Evolutionary conservation across 495 filamentous ascomycete species (phyloP), one percentile per base, ranked within the genome.

Genomic region (Penicillium antarcticum): DNA sequence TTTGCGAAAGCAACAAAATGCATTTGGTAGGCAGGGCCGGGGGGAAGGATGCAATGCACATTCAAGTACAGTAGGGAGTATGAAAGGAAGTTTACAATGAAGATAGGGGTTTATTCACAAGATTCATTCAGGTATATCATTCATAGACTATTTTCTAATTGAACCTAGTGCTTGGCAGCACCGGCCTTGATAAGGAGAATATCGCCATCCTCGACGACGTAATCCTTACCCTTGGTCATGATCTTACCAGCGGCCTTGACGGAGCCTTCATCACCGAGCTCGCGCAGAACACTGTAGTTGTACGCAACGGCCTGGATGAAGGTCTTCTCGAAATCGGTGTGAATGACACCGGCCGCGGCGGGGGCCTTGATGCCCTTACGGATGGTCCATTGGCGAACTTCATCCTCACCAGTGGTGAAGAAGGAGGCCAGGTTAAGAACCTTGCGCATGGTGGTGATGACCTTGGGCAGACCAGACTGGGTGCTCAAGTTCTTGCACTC

Each of bases 171-270:
- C 77, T 96, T 96, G 47, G 92, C 92, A 63, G 92, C 92, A 65
- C 92, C 92, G 33, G 92, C 92, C 78, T 97, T 97, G 77, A 97
- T 90, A 56, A 96, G 79, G 55, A 96, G 63, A 59, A 86, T 81
- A 61, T 80, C 74, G 37, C 72, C 72, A 51, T 79, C 74, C 53
- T 73, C 63, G 6, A 74, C 69, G 19, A 95, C 82, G 67, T 99
- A 97, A 39, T 99, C 95, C 77, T 99, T 99, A 57, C 95, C 95
- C 80, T 97, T 99, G 53, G 95, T 97, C 85, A 96, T 86, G 47
- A 97, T 65, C 78, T 99, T 99, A 56, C 95, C 95, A 61, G 88
- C 89, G 16, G 95, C 85, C 79, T 90, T 95, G 53, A 97, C 87
- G 45, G 83, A 81, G 16, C 81, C 78, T 73, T 99, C 95, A 65